Base-by-base conservation (phyloP, 768 basidiomycete species). In the Mycena floridula region DNA sequence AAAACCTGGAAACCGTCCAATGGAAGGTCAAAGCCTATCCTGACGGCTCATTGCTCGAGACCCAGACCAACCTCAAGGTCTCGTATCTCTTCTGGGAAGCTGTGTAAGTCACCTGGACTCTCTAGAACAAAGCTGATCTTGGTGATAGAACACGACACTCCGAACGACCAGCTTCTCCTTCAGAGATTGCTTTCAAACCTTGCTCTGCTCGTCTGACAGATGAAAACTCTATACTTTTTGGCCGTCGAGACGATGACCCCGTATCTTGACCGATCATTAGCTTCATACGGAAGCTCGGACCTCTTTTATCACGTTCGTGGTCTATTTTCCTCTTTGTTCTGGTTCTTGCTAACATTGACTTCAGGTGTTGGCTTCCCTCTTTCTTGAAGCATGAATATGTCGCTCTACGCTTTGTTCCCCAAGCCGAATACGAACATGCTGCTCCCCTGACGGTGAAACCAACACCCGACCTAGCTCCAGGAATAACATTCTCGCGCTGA, bases 11-110 rank as follows among this genome's bases (percentile, higher is more conserved):
- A 36, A 37, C 55, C 12, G 48, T 67, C 9, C 44, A 57, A n/a
- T 71, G 70, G 71, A 52, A 54, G 37, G 64, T 70, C 13, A 45
- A 52, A 2, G 57, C 62, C 1, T 37, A 45, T 18, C 41, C 52
- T 4, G 56, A 61, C 40, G 65, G 66, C 1, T 58, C 46, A 9
- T 47, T 71, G 43, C 50, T 53, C n/a, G 64, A 65, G 24, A 46
- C 51, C 18, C 36, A 44, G 0, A 62, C 62, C 3, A 56, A 58
- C 1, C 38, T 59, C 13, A 60, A 63, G 12, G 50, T 64, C 5
- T 47, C 64, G 7, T 69, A 66, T 47, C 53, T 69, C n/a, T 69
- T 62, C 50, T 70, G 69, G 68, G 67, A 64, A 37, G 61, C 65
- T n/a, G 40, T 58, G 63, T 64, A 50, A 46, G 63, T 54, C 22